Conservation (phyloP, 2,329 filamentous ascomycete species). For the Exophiala sp. region DNA sequence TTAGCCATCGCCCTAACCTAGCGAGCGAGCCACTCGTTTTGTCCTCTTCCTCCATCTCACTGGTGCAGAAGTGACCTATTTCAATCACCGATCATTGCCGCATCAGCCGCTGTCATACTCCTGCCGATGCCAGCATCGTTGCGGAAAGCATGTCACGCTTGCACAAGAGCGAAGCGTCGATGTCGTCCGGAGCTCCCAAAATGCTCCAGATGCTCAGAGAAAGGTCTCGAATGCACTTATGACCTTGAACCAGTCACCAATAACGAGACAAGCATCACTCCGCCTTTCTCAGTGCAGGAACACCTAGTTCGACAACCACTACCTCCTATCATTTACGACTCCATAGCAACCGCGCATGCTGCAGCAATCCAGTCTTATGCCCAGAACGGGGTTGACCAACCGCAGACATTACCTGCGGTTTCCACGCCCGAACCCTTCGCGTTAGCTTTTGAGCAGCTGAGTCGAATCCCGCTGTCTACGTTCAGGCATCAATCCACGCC, state of each 20-base stretch:
- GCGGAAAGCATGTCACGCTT: slow-evolving; percentile 57
- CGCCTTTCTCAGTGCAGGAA: background rate
- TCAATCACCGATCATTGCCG: no score
- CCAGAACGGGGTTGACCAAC: background rate
- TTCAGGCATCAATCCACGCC: slow-evolving; percentile 17
- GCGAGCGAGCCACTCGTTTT: no score
- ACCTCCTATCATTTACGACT: slow-evolving; percentile 13
- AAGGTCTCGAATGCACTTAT: slow-evolving; percentile 50
- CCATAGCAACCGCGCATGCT: slow-evolving; percentile 18
- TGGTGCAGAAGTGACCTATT: no score
- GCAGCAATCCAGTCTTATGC: slow-evolving; percentile 13
- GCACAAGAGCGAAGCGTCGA: slow-evolving; percentile 56
- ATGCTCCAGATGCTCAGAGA: slow-evolving; percentile 53
- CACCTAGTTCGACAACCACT: slow-evolving; percentile 9
- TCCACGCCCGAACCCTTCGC: slow-evolving; percentile 7
- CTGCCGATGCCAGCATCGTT: slow-evolving; percentile 15
- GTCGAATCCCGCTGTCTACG: slow-evolving; percentile 12
- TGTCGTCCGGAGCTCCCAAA: slow-evolving; percentile 53
- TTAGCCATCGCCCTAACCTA: no score
- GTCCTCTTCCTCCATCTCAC: no score
- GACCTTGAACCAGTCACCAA: slow-evolving; percentile 26
- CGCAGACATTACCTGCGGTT: slow-evolving; percentile 9
- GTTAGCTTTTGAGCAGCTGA: slow-evolving; percentile 12
- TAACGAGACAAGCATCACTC: background rate
- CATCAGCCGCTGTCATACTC: background rate